Conservation (phyloP, 2,329 filamentous ascomycete genomes). For the Trichoderma citrinoviride region DNA sequence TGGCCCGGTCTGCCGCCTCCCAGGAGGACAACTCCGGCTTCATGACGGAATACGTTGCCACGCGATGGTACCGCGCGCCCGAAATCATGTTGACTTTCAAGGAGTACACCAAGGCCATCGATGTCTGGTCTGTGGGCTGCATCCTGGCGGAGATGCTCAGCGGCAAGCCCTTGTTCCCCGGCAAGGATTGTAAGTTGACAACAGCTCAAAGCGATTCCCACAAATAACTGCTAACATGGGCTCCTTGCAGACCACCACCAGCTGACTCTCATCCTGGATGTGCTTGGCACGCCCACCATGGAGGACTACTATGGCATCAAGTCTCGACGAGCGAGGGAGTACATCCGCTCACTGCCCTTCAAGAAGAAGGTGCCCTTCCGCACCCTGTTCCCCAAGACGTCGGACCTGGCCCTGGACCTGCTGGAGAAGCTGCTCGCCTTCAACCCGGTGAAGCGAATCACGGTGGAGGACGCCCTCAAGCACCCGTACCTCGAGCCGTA, state of each 20-base stretch:
- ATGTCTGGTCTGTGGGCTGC: slow-evolving; percentile 98
- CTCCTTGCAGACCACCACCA: slow-evolving; percentile 80
- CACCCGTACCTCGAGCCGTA: slow-evolving; percentile 98
- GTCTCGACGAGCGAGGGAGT: slow-evolving; percentile 92
- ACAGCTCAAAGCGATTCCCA: neutral
- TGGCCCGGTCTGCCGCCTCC: slow-evolving; percentile 91
- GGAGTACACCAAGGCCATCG: slow-evolving; percentile 99
- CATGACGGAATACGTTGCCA: slow-evolving; percentile 99
- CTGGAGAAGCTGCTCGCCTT: slow-evolving; percentile 95
- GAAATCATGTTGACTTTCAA: slow-evolving; percentile 99
- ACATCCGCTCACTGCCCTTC: slow-evolving; percentile 96
- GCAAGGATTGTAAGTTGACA: slow-evolving; percentile 82
- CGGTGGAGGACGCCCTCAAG: slow-evolving; percentile 93
- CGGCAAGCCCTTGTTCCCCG: slow-evolving; percentile 95
- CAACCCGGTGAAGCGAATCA: slow-evolving; percentile 98
- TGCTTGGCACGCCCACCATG: slow-evolving; percentile 97
- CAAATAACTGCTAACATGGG: neutral
- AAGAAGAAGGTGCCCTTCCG: slow-evolving; percentile 99
- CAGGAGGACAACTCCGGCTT: slow-evolving; percentile 99
- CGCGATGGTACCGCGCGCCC: slow-evolving; percentile 96
- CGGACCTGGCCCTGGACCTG: slow-evolving; percentile 89
- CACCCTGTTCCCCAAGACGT: slow-evolving; percentile 97
- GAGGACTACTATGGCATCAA: slow-evolving; percentile 99
- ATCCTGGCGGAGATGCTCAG: slow-evolving; percentile 98
- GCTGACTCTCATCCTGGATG: slow-evolving; percentile 92